Base-by-base conservation (phyloP, 169 alveolate species). In the Besnoitia besnoiti region DNA sequence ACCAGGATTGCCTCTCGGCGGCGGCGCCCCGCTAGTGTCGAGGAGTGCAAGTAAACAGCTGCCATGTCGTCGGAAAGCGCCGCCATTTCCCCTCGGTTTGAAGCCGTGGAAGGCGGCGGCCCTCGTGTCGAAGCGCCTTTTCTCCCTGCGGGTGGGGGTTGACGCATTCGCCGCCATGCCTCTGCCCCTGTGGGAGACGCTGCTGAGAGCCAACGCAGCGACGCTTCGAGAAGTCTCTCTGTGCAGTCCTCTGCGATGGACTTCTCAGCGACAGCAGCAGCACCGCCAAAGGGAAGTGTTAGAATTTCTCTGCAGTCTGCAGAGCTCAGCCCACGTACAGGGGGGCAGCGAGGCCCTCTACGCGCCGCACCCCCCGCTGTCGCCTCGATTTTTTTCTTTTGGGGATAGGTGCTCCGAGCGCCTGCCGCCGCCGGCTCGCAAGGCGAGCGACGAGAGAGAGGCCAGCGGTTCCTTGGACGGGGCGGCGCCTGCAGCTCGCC, bases 31-130 rank as follows among this genome's bases (percentile, higher is more conserved):
- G n/a, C n/a, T n/a, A n/a, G n/a, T n/a, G n/a, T n/a, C n/a, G n/a
- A n/a, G n/a, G n/a, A n/a, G n/a, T n/a, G n/a, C n/a, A n/a, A n/a
- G n/a, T n/a, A n/a, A n/a, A n/a, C n/a, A n/a, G n/a, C n/a, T n/a
- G n/a, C n/a, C n/a, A n/a, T n/a, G n/a, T n/a, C n/a, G n/a, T n/a
- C n/a, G n/a, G n/a, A n/a, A n/a, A n/a, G n/a, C n/a, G n/a, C n/a
- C n/a, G n/a, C n/a, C n/a, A n/a, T n/a, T n/a, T n/a, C n/a, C n/a
- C n/a, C n/a, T n/a, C 24, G 24, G 24, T 51, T 14, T 51, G n/a
- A 51, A 51, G 67, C 82, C n/a, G 44, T 73, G 82, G 82, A 73
- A 73, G 46, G 46, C 46, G 82, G 8, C n/a, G n/a, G 44, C n/a
- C 7, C 82, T 73, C 39, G 82, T 73, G 2, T 39, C 82, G 39